A percentile compares a stretch with the other conserved stretches of the same genome.
Evolutionary conservation across 2,329 filamentous ascomycete species (phyloP).

Genomic region (Trichoderma asperellum): DNA sequence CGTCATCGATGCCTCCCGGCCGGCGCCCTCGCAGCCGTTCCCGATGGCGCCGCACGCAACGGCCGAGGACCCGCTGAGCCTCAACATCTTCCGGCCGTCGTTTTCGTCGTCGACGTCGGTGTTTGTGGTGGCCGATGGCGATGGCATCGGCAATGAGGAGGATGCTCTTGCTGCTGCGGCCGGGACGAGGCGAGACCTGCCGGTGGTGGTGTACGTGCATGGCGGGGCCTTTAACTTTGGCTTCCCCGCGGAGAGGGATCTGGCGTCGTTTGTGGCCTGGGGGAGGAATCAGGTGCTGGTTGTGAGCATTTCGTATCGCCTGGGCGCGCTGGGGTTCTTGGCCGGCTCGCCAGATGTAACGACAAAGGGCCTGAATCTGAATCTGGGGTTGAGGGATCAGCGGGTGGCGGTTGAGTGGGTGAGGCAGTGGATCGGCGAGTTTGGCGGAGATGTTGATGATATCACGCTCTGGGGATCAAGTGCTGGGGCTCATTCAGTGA

Average conservation of each 20-base stretch:
- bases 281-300: conserved; percentile 56
- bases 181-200: conserved; percentile 32
- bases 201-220: conserved; percentile 65
- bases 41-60: conserved; percentile 37
- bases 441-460: conserved; percentile 62
- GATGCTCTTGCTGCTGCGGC: conserved; percentile 20
- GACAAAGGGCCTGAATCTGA: conserved; percentile 59
- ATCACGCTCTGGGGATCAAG: conserved; percentile 66
- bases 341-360: conserved; percentile 53
- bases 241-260: conserved; percentile 58
- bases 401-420: conserved; percentile 63
- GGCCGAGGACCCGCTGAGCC: conserved; percentile 57
- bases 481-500: conserved; percentile 65
- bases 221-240: conserved; percentile 66
- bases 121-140: conserved; percentile 28
- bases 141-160: neutral
- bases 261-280: conserved; percentile 64
- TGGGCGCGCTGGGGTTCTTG: conserved; percentile 71
- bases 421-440: conserved; percentile 59
- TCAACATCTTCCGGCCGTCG: conserved; percentile 54
- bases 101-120: conserved; percentile 15
- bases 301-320: conserved; percentile 65
- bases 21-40: conserved; percentile 39
- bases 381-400: conserved; percentile 68
- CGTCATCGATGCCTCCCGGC: conserved; percentile 41